Evolutionary conservation across 345 rosid genomes (phyloP).

Genomic region (Linum lewisii): DNA sequence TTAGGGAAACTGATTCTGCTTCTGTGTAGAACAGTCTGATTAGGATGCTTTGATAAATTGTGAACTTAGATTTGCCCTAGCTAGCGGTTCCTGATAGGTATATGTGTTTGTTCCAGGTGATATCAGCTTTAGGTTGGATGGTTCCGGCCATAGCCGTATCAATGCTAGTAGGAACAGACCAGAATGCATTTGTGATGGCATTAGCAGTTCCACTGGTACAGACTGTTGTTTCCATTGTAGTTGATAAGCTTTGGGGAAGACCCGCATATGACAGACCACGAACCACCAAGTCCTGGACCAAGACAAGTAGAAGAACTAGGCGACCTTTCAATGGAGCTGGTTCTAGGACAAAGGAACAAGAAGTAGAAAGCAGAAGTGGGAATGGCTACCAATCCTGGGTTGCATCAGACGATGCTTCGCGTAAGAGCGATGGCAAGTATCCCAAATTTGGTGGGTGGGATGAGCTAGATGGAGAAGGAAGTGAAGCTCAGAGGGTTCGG

Average conservation of each 20-base stretch:
- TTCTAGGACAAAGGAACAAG: conserved; percentile 8
- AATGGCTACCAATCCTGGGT: conserved; percentile 58
- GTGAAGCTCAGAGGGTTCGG: conserved; percentile 5
- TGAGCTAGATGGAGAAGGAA: conserved; percentile 39
- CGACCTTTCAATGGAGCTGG: conserved; percentile 30
- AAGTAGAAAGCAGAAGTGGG: conserved; percentile 23
- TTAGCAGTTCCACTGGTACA: conserved; percentile 80
- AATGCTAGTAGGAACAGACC: conserved; percentile 60
- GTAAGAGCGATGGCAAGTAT: conserved; percentile 3
- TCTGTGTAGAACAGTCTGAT: no score
- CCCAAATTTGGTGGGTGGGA: conserved; percentile 76
- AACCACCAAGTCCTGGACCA: conserved; percentile 24
- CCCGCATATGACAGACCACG: conserved; percentile 20
- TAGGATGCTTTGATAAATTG: no score
- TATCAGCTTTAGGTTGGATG: conserved; percentile 69
- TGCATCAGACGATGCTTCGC: conserved; percentile 24
- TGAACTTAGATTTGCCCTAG: no score
- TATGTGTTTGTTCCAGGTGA: conserved; percentile 30
- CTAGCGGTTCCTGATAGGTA: not conserved
- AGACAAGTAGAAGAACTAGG: conserved; percentile 29
- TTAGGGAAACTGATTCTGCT: no score
- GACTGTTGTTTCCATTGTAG: conserved; percentile 42
- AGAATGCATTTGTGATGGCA: conserved; percentile 76
- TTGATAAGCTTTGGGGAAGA: conserved; percentile 47
- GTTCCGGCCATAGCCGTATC: conserved; percentile 66